Base-by-base conservation (phyloP, 345 rosid genomes). In the Lumnitzera racemosa region DNA sequence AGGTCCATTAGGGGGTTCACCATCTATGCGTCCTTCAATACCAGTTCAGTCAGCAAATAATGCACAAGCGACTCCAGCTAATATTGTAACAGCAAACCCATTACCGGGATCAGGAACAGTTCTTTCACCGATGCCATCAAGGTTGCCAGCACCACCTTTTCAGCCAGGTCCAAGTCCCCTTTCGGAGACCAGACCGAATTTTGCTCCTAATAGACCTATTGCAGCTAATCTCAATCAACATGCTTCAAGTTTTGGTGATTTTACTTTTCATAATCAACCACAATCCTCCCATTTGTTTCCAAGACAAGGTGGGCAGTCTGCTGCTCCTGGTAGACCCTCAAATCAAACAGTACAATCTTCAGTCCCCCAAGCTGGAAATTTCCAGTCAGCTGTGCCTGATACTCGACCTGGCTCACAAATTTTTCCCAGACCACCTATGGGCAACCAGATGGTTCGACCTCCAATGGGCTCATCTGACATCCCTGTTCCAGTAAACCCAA, bases 161-260 rank as follows among this genome's bases (percentile, higher is more conserved):
- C 82, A 62, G 51, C 51, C 70, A 9, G 76, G 71, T 48, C 54
- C 53, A 5, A 67, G 76, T 57, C 49, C 66, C 54, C 55, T 71
- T 64, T 61, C 81, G 64, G 74, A 71, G 61, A 62, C 54, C 56
- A 23, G 50, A 41, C 56, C 71, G 51, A 81, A 74, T 55, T 79
- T 75, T 73, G 65, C 78, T 57, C 66, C 79, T 20, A n/a, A 47
- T 24, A 77, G 75, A 67, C 71, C 74, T 15, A 47, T 65, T 51
- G 63, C 61, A 63, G 46, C 72, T 41, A 61, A 63, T 64, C 69
- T 73, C 1, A 75, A 73, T 50, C 74, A 50, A 1, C 80, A 61
- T 70, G 82, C 68, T 51, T 72, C 88, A 12, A 73, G 64, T 71
- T 68, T 63, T 15, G 79, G 73, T 46, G 91, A 84, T 71, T 89